Percentiles rank a stretch among this genome's conserved stretches.
Conservation (phyloP, 1,284 basidiomycete genomes). For the Fomitiporia mediterranea region DNA sequence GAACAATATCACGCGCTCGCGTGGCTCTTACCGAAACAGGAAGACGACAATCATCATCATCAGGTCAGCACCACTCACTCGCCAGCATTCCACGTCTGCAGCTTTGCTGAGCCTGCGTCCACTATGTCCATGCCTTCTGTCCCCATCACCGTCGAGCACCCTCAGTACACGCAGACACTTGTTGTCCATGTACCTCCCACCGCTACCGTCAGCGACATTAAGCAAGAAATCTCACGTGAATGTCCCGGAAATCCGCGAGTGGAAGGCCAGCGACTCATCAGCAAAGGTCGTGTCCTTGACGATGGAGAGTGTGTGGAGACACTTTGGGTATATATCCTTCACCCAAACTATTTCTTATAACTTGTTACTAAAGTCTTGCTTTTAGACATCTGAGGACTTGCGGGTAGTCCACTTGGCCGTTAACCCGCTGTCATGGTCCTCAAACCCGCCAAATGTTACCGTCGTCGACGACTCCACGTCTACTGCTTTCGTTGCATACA, state of each 20-base stretch:
- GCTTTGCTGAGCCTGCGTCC: constrained; percentile 13
- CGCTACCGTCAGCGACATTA: constrained; percentile 57
- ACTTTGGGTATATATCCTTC: constrained; percentile 50
- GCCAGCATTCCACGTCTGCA: constrained; percentile 9
- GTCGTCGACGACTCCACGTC: neutral
- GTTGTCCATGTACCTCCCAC: constrained; percentile 44
- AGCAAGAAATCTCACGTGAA: constrained; percentile 53
- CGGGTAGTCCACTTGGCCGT: constrained; percentile 70
- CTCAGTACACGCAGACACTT: constrained; percentile 67
- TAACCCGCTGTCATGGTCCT: constrained; percentile 68
- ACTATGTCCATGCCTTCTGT: constrained; percentile 36
- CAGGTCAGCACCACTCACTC: neutral
- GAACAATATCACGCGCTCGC: neutral
- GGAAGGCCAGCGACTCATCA: constrained; percentile 70
- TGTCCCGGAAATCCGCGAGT: constrained; percentile 64
- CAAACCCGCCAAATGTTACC: constrained; percentile 39
- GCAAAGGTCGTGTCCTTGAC: constrained; percentile 60
- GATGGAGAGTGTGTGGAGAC: constrained; percentile 62
- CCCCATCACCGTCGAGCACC: constrained; percentile 64
- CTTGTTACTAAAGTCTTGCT: constrained; percentile 1
- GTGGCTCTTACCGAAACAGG: neutral
- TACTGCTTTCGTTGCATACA: neutral
- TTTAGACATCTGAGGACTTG: constrained; percentile 50
- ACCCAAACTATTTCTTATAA: neutral
- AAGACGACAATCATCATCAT: neutral